Evolutionary conservation across 768 basidiomycete species (phyloP).

Genomic region (Pleurotus tuoliensis): DNA sequence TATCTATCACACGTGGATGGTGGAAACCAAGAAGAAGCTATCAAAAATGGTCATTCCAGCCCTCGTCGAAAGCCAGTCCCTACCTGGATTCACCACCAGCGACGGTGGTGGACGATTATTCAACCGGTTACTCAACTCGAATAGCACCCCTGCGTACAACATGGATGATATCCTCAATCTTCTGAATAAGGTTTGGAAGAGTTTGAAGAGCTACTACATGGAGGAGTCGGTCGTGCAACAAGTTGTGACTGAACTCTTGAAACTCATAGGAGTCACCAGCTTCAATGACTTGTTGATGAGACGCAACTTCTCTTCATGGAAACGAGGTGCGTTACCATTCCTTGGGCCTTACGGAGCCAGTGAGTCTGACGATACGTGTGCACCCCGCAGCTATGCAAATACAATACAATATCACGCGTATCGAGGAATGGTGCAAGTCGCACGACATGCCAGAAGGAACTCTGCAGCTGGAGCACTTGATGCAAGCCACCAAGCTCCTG

Average conservation of each 20-base stretch:
- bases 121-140: slow-evolving; percentile 85
- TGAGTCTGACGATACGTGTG: background rate
- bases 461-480: slow-evolving; percentile 94
- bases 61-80: slow-evolving; percentile 92
- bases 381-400: slow-evolving; percentile 90
- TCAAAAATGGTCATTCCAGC: slow-evolving; percentile 99
- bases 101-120: slow-evolving; percentile 93
- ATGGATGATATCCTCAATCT: slow-evolving; percentile 99
- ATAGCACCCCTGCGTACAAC: slow-evolving; percentile 84
- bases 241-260: slow-evolving; percentile 90
- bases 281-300: slow-evolving; percentile 99
- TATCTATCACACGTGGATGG: slow-evolving; percentile 99
- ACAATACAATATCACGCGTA: slow-evolving; percentile 97
- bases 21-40: slow-evolving; percentile 93
- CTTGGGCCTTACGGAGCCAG: too few species aligned
- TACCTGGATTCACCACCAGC: slow-evolving; percentile 95
- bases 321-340: slow-evolving; percentile 67
- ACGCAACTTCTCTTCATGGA: slow-evolving; percentile 99
- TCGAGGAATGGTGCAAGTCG: slow-evolving; percentile 99
- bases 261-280: slow-evolving; percentile 92
- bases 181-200: slow-evolving; percentile 97
- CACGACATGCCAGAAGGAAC: slow-evolving; percentile 99
- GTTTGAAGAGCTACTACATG: slow-evolving; percentile 97
- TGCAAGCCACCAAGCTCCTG: slow-evolving; percentile 98
- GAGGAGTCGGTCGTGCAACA: slow-evolving; percentile 97